Conservation (phyloP, 1,284 basidiomycete genomes). For the Singerocomus inundabilis region DNA sequence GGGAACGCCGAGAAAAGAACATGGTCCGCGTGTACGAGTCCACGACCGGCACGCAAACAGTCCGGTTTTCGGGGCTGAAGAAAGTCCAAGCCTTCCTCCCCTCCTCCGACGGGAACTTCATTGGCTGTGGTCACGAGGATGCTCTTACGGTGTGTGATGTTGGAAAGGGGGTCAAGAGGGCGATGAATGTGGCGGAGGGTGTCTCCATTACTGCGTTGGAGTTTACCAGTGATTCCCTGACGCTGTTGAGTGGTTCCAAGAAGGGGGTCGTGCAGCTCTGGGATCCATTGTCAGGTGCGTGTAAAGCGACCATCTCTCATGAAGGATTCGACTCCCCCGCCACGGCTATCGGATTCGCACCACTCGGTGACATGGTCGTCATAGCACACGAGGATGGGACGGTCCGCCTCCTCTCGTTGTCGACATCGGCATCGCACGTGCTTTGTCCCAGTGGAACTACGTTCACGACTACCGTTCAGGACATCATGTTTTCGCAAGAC, state of each 20-base stretch:
- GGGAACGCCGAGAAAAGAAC: constrained; percentile 11
- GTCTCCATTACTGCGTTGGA: constrained; percentile 6
- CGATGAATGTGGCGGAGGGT: not conserved
- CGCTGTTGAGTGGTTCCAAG: constrained; percentile 9
- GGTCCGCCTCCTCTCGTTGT: constrained; percentile 17
- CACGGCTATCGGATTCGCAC: constrained; percentile 5
- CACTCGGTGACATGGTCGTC: constrained; percentile 13
- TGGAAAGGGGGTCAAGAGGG: constrained; percentile 1
- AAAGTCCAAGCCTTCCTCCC: constrained; percentile 2
- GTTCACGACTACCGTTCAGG: not conserved
- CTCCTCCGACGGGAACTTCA: constrained; percentile 12
- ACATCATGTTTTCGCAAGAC: constrained; percentile 7
- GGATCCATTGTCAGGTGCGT: constrained; percentile 2
- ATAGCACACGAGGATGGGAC: constrained; percentile 21
- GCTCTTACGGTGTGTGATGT: constrained; percentile 14
- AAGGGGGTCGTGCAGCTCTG: constrained; percentile 6
- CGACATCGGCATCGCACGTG: constrained; percentile 14
- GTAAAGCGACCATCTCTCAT: constrained; percentile 1
- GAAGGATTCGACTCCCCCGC: not conserved
- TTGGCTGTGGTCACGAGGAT: constrained; percentile 17
- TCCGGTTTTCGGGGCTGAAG: constrained; percentile 15
- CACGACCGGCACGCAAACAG: constrained; percentile 8
- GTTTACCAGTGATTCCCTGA: constrained; percentile 10
- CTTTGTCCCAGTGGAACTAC: constrained; percentile 2
- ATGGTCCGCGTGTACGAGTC: constrained; percentile 15